Percentiles rank a stretch among this genome's conserved stretches.
Evolutionary conservation across 2,329 filamentous ascomycete genomes (phyloP).

Genomic region (Fusarium pseudonygamai): DNA sequence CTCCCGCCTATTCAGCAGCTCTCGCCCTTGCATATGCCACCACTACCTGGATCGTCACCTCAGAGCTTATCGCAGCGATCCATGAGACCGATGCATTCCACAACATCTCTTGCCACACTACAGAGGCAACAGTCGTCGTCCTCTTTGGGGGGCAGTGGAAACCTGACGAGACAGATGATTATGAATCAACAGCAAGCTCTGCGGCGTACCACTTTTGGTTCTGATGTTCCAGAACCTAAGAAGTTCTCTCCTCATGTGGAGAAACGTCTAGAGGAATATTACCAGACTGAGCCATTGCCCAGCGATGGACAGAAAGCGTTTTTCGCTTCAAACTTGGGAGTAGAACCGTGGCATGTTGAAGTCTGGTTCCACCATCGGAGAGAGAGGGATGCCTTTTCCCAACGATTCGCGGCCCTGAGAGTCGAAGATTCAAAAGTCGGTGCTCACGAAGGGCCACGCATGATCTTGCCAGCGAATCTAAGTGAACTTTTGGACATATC

Average conservation of each 20-base stretch:
- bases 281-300: slow-evolving; percentile 57
- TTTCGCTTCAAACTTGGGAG: slow-evolving; percentile 63
- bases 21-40: slow-evolving; percentile 27
- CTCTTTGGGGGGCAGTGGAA: slow-evolving; percentile 30
- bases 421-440: slow-evolving; percentile 50
- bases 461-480: slow-evolving; percentile 63
- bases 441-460: slow-evolving; percentile 50
- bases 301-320: slow-evolving; percentile 62
- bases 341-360: slow-evolving; percentile 61
- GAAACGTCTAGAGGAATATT: slow-evolving; percentile 63
- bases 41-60: slow-evolving; percentile 37
- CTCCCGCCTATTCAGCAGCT: slow-evolving; percentile 34
- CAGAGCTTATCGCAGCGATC: slow-evolving; percentile 26
- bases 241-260: slow-evolving; percentile 60
- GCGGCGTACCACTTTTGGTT: slow-evolving; percentile 52
- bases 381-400: slow-evolving; percentile 57
- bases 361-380: slow-evolving; percentile 66
- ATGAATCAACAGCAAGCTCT: slow-evolving; percentile 57
- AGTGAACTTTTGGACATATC: slow-evolving; percentile 62
- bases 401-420: slow-evolving; percentile 56
- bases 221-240: slow-evolving; percentile 54
- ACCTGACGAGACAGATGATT: slow-evolving; percentile 54
- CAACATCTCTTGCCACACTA: slow-evolving; percentile 37
- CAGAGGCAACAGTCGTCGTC: slow-evolving; percentile 36
- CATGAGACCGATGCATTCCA: slow-evolving; percentile 36